Percentiles rank a stretch among this genome's conserved stretches.
These are phyloP conservation scores for Madurella fahalii DNA, from an alignment of 2,329 filamentous ascomycete species.

Conservation along the genomic window DNA sequence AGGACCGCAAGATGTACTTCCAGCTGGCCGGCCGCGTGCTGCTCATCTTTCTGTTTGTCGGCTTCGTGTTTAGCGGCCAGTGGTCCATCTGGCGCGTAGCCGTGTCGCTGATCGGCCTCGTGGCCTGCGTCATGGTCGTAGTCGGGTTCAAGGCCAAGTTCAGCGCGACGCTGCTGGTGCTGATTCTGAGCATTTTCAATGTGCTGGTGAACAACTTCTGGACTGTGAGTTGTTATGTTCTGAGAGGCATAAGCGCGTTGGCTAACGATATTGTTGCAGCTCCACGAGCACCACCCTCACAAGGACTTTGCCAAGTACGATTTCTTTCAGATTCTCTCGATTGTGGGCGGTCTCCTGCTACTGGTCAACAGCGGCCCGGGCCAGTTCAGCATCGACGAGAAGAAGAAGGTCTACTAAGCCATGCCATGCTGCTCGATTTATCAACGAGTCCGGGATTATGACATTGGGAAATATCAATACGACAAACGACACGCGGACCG, in stretches of 20 bases:
- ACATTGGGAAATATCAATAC: not conserved
- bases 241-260: not conserved
- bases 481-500: too few relatives aligned
- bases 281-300: slow-evolving; percentile 96
- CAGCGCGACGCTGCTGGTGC: slow-evolving; percentile 89
- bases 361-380: slow-evolving; percentile 98
- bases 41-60: slow-evolving; percentile 94
- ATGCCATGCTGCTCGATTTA: not conserved
- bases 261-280: slow-evolving; percentile 44
- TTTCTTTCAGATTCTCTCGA: slow-evolving; percentile 99
- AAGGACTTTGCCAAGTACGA: slow-evolving; percentile 99
- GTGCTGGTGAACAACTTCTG: slow-evolving; percentile 99
- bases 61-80: slow-evolving; percentile 91
- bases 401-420: slow-evolving; percentile 98
- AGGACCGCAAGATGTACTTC: slow-evolving; percentile 99
- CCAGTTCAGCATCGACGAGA: slow-evolving; percentile 98
- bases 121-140: slow-evolving; percentile 97
- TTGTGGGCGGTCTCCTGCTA: slow-evolving; percentile 91
- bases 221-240: slow-evolving; percentile 66
- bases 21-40: slow-evolving; percentile 94
- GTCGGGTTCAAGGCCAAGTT: slow-evolving; percentile 99
- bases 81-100: slow-evolving; percentile 87
- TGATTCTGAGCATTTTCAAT: slow-evolving; percentile 96
- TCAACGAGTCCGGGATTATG: not conserved
- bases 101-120: slow-evolving; percentile 77